Evolutionary conservation across 768 basidiomycete species (phyloP), one percentile per base, ranked within the genome.

Genomic region (Porpolomopsis calyptriformis): DNA sequence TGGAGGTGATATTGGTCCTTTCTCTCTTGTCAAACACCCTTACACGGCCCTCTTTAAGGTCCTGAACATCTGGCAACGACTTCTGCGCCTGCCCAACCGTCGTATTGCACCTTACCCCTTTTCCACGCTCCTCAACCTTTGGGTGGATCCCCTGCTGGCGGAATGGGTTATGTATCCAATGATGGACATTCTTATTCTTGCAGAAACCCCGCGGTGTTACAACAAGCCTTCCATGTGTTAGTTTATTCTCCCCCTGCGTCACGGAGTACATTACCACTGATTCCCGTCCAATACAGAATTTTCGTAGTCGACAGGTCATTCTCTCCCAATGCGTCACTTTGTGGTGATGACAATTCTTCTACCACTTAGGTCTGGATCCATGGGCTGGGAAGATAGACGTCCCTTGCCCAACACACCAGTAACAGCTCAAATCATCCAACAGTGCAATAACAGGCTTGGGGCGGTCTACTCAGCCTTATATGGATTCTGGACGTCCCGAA

Each of bases 171-270:
- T 51, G 49, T 76, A 34, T 80, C 78, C 2, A 61, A 60, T 18
- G 78, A 80, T 40, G 78, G 80, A 0, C 79, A 80, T 54, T 51
- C 64, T 9, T 80, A 76, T 47, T 23, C 56, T 1, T 80, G 78
- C 60, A 64, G 64, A 44, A 76, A 80, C 50, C 80, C 79, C 1
- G 64, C 63, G 0, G 61, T 70, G 7, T 56, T 73, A 57, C 71
- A 70, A 16, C 76, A 72, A 51, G 66, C 78, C 0, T 79, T 72
- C 60, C 78, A 81, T 55, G 76, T 81, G 76, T 79, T 56, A 48
- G 77, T 66, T 2, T 3, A 31, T 34, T n/a, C 7, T 34, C 18
- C 43, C 16, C n/a, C 6, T 23, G 9, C 19, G 7, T n/a, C 22
- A 37, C 40, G 8, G 31, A 27, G 4, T 1, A 35, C 9, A 6